These are phyloP conservation scores for Rosa chinensis DNA, from an alignment of 306 rosid species.

Conservation along the genomic window DNA sequence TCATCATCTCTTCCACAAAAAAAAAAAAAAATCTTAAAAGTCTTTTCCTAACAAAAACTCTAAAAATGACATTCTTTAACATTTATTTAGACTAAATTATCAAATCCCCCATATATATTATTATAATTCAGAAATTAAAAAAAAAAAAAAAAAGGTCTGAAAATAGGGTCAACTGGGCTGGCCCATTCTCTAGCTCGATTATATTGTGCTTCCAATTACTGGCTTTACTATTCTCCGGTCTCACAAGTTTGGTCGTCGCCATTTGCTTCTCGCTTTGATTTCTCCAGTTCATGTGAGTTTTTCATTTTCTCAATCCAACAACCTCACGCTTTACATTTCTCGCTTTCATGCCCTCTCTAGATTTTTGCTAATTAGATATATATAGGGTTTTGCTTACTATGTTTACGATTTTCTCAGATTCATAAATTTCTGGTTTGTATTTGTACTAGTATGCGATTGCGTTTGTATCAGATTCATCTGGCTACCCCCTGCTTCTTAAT, in stretches of 20 bases:
- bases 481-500: not conserved
- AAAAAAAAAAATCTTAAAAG: too few species aligned
- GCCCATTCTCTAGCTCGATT: too few species aligned
- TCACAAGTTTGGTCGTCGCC: not conserved
- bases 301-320: not conserved
- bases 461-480: not conserved
- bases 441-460: not conserved
- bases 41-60: too few species aligned
- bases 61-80: too few species aligned
- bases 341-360: not conserved
- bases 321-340: not conserved
- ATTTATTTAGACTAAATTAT: too few species aligned
- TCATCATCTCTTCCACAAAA: too few species aligned
- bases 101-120: too few species aligned
- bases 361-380: not conserved
- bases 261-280: not conserved
- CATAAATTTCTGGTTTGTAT: not conserved
- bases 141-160: too few species aligned
- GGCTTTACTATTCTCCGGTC: not conserved
- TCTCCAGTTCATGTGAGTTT: not conserved
- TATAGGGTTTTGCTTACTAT: slow-evolving; percentile 2
- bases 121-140: too few species aligned
- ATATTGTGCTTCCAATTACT: too few species aligned
- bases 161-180: too few species aligned
- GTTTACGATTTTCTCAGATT: slow-evolving; percentile 5